Conservation (phyloP, 1,139 yeast species). For the Nakaseomyces uthaithaninus region DNA sequence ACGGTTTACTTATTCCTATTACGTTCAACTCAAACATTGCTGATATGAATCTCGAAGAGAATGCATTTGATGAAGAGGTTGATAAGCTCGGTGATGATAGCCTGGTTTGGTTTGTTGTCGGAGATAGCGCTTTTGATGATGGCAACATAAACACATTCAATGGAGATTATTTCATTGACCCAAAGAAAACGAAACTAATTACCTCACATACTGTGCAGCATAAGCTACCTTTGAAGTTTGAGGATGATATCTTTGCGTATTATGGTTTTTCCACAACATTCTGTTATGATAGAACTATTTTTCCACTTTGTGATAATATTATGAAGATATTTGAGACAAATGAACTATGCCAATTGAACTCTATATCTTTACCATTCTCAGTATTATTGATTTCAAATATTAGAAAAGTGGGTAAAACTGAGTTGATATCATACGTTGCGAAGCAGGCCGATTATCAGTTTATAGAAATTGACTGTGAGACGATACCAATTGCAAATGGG, state of each 20-base stretch:
- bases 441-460: slow-evolving; percentile 59
- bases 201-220: slow-evolving; percentile 19
- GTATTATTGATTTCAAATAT: not conserved
- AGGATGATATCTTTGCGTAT: slow-evolving; percentile 45
- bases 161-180: slow-evolving; percentile 22
- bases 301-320: slow-evolving; percentile 47
- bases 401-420: slow-evolving; percentile 68
- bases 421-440: slow-evolving; percentile 49
- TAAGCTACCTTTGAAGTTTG: slow-evolving; percentile 11
- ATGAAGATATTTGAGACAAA: slow-evolving; percentile 37
- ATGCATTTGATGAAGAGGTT: slow-evolving; percentile 1
- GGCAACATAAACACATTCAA: slow-evolving; percentile 30
- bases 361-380: not conserved
- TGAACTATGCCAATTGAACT: not conserved
- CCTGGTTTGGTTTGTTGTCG: slow-evolving; percentile 75
- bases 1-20: slow-evolving; percentile 66
- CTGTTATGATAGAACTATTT: slow-evolving; percentile 29
- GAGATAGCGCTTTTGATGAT: slow-evolving; percentile 33
- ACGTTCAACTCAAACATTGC: slow-evolving; percentile 54
- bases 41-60: slow-evolving; percentile 23
- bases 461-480: slow-evolving; percentile 61
- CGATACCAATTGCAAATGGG: slow-evolving; percentile 39
- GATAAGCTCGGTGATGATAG: slow-evolving; percentile 54
- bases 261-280: slow-evolving; percentile 36
- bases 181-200: slow-evolving; percentile 20